phyloP scores from a whole-genome alignment of 2,329 filamentous ascomycete genomes.

The Ascochyta pisi region DNA sequence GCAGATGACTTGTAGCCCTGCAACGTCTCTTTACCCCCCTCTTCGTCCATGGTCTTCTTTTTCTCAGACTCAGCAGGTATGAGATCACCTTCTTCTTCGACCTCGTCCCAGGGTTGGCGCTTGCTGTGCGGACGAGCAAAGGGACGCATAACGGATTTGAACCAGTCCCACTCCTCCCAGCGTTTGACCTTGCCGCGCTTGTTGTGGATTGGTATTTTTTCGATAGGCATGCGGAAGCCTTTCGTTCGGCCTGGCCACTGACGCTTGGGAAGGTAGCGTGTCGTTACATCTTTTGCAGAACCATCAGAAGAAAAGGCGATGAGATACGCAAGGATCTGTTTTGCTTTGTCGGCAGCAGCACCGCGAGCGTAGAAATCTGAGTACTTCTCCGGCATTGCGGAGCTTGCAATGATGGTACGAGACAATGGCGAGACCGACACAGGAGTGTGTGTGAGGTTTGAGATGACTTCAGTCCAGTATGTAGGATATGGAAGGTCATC shows the following conservation, averaged over 20 bases:
- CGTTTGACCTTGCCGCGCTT: constrained; percentile 77
- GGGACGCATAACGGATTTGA: constrained; percentile 76
- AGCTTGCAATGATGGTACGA: constrained; percentile 59
- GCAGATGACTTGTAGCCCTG: constrained; percentile 87
- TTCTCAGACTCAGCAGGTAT: constrained; percentile 69
- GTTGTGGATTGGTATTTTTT: constrained; percentile 83
- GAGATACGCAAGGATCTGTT: constrained; percentile 89
- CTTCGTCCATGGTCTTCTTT: constrained; percentile 71
- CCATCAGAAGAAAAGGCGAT: constrained; percentile 83
- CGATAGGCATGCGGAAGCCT: constrained; percentile 76
- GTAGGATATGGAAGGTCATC: constrained; percentile 81
- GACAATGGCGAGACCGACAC: constrained; percentile 75
- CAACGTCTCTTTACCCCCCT: constrained; percentile 76
- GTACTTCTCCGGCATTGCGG: constrained; percentile 74
- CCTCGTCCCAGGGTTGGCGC: constrained; percentile 74
- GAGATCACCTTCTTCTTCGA: constrained; percentile 80
- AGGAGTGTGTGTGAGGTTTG: constrained; percentile 78
- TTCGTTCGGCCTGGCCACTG: constrained; percentile 89
- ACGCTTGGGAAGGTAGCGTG: constrained; percentile 84
- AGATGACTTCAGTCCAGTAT: constrained; percentile 93
- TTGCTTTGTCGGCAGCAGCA: constrained; percentile 80
- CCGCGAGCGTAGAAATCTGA: constrained; percentile 83
- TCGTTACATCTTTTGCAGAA: constrained; percentile 92
- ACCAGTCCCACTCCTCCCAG: constrained; percentile 87
- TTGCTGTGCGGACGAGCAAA: constrained; percentile 65